phyloP scores from a whole-genome alignment of 1,284 basidiomycete species.

The Ceratobasidium sp. region DNA sequence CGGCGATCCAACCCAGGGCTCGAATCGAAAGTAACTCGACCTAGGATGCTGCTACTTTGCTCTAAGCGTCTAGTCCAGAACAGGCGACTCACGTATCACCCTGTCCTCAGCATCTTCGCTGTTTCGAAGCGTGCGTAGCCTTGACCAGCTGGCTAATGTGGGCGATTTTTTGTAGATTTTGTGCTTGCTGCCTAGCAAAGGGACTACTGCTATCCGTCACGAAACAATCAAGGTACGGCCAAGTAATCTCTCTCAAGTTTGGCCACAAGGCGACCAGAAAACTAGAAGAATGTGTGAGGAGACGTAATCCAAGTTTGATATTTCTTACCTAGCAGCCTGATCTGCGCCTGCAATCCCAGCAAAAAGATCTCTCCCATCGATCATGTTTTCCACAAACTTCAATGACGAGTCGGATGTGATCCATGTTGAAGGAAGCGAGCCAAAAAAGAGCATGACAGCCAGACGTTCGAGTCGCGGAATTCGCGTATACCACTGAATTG shows the following conservation, averaged over 20 bases:
- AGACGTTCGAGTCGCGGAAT: conserved; percentile 1
- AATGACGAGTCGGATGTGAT: neutral
- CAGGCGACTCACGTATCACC: too few relatives aligned
- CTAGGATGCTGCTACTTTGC: too few relatives aligned
- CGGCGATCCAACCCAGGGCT: too few relatives aligned
- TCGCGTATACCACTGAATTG: neutral
- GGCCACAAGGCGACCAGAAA: neutral
- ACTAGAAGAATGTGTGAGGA: neutral
- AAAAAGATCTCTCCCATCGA: neutral
- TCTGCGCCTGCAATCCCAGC: neutral
- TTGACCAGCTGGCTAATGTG: too few relatives aligned
- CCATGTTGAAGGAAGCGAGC: neutral
- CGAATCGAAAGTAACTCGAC: too few relatives aligned
- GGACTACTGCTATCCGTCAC: too few relatives aligned
- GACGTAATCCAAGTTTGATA: neutral
- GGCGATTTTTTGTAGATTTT: too few relatives aligned
- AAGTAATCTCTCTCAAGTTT: neutral
- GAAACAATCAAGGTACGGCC: neutral
- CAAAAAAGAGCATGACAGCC: neutral
- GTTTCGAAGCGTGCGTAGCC: too few relatives aligned
- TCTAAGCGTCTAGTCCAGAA: too few relatives aligned
- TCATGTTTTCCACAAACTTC: neutral
- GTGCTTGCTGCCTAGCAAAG: too few relatives aligned
- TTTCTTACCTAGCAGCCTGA: neutral
- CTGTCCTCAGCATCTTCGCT: too few relatives aligned